Evolutionary conservation across 352 stramenopile species (phyloP).

Genomic region (Globisporangium barbulae): DNA sequence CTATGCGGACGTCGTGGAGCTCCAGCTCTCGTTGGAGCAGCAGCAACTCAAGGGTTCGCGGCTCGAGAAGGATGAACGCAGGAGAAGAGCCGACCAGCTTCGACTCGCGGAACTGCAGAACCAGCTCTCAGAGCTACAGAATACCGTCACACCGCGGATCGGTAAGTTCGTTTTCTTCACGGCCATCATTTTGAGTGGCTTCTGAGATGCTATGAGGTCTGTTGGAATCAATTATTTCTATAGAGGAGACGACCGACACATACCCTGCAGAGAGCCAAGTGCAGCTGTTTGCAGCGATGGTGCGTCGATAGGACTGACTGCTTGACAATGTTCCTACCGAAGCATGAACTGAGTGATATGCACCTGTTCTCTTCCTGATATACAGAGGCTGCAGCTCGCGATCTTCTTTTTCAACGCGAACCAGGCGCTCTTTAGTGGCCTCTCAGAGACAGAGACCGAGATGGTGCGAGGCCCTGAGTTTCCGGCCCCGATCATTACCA

Average conservation of each 20-base stretch:
- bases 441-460: slow-evolving; percentile 51
- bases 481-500: slow-evolving; percentile 2
- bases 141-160: slow-evolving; percentile 36
- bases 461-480: slow-evolving; percentile 30
- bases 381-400: slow-evolving; percentile 59
- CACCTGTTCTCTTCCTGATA: not conserved
- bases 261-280: slow-evolving; percentile 27
- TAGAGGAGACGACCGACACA: slow-evolving; percentile 41
- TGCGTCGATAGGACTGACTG: slow-evolving; percentile 18
- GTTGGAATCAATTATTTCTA: not conserved
- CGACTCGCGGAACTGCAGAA: slow-evolving; percentile 36
- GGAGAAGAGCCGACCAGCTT: slow-evolving; percentile 26
- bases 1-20: slow-evolving; percentile 23
- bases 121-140: slow-evolving; percentile 36
- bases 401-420: slow-evolving; percentile 76
- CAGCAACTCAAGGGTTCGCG: slow-evolving; percentile 17
- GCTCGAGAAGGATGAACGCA: slow-evolving; percentile 43
- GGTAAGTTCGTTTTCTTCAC: slow-evolving; percentile 21
- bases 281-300: slow-evolving; percentile 66
- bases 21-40: slow-evolving; percentile 28
- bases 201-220: slow-evolving; percentile 1
- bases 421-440: slow-evolving; percentile 41
- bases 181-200: not conserved
- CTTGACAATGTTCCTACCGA: not conserved
- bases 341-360: not conserved